phyloP scores from a whole-genome alignment of 2,329 filamentous ascomycete genomes.

The Didymella arachidicola region DNA sequence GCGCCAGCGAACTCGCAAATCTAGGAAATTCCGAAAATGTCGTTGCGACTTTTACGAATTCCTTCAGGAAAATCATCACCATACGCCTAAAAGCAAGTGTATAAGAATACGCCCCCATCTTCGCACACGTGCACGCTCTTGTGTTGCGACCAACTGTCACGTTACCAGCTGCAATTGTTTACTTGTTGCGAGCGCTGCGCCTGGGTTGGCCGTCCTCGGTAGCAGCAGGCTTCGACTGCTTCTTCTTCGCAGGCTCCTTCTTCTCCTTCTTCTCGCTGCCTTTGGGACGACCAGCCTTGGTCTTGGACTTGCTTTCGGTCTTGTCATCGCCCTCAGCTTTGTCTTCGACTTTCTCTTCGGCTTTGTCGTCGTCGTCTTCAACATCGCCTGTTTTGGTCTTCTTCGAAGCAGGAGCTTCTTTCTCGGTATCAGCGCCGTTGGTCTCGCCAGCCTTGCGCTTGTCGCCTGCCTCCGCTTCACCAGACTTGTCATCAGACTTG shows the following conservation, averaged over 20 bases:
- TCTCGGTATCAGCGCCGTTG: conserved; percentile 30
- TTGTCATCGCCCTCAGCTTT: conserved; percentile 32
- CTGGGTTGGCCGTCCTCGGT: conserved; percentile 58
- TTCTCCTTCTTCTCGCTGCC: conserved; percentile 52
- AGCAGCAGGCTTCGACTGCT: conserved; percentile 58
- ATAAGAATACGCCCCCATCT: background rate
- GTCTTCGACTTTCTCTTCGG: conserved; percentile 38
- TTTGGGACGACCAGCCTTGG: conserved; percentile 53
- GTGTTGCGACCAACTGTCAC: background rate
- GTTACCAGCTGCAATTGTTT: background rate
- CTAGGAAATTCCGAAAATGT: background rate
- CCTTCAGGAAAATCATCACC: conserved; percentile 4
- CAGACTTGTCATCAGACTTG: conserved; percentile 28
- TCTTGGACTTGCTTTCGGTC: conserved; percentile 44
- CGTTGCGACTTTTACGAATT: conserved; percentile 1
- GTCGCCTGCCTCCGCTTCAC: conserved; percentile 41
- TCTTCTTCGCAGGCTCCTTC: conserved; percentile 54
- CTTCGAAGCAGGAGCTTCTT: conserved; percentile 35
- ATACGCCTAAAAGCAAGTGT: conserved; percentile 4
- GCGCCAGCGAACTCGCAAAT: conserved; percentile 1
- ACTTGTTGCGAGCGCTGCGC: conserved; percentile 54
- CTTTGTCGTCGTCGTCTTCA: conserved; percentile 38
- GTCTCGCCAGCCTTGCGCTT: conserved; percentile 46
- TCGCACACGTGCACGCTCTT: background rate
- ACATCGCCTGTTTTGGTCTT: conserved; percentile 36